Evolutionary conservation across 2,329 filamentous ascomycete genomes (phyloP).

Genomic region (Paraconiothyrium brasiliense): DNA sequence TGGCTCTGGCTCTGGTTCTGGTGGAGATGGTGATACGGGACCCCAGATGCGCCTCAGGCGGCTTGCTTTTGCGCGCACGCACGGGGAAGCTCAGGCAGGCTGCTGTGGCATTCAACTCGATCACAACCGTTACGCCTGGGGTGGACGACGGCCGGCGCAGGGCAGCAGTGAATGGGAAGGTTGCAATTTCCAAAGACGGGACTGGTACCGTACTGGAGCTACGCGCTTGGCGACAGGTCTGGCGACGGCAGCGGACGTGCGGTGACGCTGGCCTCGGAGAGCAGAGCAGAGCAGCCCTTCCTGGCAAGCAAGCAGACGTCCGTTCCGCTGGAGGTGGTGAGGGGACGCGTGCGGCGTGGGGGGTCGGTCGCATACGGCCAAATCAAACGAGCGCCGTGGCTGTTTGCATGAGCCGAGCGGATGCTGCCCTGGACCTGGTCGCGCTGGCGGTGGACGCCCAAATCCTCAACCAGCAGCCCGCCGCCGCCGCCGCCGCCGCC

Average conservation of each 20-base stretch:
- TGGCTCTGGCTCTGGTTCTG: background rate
- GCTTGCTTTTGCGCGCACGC: slow-evolving; percentile 17
- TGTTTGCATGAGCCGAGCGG: slow-evolving; percentile 6
- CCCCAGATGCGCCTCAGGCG: slow-evolving; percentile 13
- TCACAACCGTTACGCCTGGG: background rate
- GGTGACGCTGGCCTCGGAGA: slow-evolving; percentile 16
- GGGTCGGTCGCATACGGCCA: slow-evolving; percentile 2
- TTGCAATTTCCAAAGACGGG: slow-evolving; percentile 24
- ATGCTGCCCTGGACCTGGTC: slow-evolving; percentile 3
- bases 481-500: background rate
- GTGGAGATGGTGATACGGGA: slow-evolving; percentile 25
- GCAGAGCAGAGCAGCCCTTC: background rate
- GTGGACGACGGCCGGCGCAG: slow-evolving; percentile 1
- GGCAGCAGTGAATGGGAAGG: slow-evolving; percentile 18
- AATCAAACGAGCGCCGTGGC: slow-evolving; percentile 4
- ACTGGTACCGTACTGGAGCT: slow-evolving; percentile 16
- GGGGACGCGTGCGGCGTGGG: slow-evolving; percentile 12
- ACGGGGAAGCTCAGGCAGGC: slow-evolving; percentile 10
- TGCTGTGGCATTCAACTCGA: background rate
- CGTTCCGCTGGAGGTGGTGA: slow-evolving; percentile 5
- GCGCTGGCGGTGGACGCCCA: background rate
- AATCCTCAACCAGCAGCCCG: background rate
- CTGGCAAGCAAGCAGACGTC: background rate
- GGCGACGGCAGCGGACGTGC: slow-evolving; percentile 20
- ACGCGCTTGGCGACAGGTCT: slow-evolving; percentile 25